These are phyloP conservation scores for Pinus taeda DNA, from an alignment of 75 land plant genomes.

Conservation along the genomic window DNA sequence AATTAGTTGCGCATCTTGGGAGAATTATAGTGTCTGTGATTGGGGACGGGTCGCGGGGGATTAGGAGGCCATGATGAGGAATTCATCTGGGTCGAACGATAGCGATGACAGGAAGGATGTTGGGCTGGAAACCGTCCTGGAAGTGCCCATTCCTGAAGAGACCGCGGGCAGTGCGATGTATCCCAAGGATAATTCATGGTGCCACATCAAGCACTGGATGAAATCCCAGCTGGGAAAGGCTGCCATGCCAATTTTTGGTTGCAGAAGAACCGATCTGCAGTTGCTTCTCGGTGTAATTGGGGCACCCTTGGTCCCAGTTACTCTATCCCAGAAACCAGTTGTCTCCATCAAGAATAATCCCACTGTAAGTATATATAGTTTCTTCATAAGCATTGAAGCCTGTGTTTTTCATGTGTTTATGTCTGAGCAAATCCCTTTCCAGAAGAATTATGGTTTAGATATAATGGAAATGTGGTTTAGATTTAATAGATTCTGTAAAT, in stretches of 20 bases:
- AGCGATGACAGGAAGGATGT: background rate
- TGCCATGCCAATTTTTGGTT: background rate
- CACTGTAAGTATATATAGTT: conserved; percentile 12
- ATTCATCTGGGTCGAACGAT: background rate
- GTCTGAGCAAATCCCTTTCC: too few species aligned
- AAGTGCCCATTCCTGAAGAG: background rate
- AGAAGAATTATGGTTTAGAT: too few species aligned
- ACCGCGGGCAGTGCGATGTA: too few species aligned
- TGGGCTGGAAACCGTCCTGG: background rate
- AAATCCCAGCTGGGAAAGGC: background rate
- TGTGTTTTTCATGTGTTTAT: too few species aligned
- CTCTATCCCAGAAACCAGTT: conserved; percentile 6
- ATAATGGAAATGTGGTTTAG: too few species aligned
- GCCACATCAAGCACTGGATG: background rate
- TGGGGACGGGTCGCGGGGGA: too few species aligned
- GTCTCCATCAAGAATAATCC: conserved; percentile 23
- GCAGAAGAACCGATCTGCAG: conserved; percentile 28
- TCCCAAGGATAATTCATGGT: background rate
- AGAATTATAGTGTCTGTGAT: too few species aligned
- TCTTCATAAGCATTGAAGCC: too few species aligned
- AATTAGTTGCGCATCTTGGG: too few species aligned
- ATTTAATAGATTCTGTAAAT: too few species aligned
- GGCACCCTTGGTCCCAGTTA: conserved; percentile 46
- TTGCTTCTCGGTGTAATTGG: conserved; percentile 53
- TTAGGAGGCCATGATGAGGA: background rate